phyloP scores from a whole-genome alignment of 2,329 filamentous ascomycete genomes.

The Rasamsonia emersonii region DNA sequence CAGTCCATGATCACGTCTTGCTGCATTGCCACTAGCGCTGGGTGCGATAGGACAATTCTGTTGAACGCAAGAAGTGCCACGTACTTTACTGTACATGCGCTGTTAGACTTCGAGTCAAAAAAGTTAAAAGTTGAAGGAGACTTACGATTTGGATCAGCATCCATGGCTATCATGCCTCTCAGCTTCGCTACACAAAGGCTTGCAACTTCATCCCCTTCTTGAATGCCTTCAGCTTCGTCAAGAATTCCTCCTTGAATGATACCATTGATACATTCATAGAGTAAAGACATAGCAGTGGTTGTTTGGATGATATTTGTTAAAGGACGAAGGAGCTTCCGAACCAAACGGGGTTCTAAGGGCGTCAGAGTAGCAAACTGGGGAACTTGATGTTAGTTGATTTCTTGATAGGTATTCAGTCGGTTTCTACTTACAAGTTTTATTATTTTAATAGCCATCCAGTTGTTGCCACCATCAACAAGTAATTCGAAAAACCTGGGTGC shows the following conservation, averaged over 20 bases:
- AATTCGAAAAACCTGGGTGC: conserved; percentile 89
- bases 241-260: conserved; percentile 96
- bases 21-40: conserved; percentile 79
- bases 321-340: conserved; percentile 84
- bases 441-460: conserved; percentile 99
- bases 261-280: conserved; percentile 97
- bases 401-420: neutral
- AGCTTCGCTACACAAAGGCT: conserved; percentile 87
- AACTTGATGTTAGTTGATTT: conserved; percentile 15
- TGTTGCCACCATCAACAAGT: conserved; percentile 84
- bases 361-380: conserved; percentile 83
- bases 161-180: conserved; percentile 84
- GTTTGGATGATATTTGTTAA: conserved; percentile 89
- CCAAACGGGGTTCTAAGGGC: conserved; percentile 80
- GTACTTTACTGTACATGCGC: conserved; percentile 66
- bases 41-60: conserved; percentile 83
- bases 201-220: conserved; percentile 85
- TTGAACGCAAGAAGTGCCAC: conserved; percentile 93
- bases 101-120: conserved; percentile 6
- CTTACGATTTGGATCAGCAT: conserved; percentile 87
- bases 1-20: conserved; percentile 95
- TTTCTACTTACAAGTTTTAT: conserved; percentile 70
- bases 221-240: conserved; percentile 67
- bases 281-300: conserved; percentile 91
- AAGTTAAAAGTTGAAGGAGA: conserved; percentile 12